These are phyloP conservation scores for Albifimbria verrucaria DNA, from an alignment of 2,329 filamentous ascomycete genomes.

Conservation along the genomic window DNA sequence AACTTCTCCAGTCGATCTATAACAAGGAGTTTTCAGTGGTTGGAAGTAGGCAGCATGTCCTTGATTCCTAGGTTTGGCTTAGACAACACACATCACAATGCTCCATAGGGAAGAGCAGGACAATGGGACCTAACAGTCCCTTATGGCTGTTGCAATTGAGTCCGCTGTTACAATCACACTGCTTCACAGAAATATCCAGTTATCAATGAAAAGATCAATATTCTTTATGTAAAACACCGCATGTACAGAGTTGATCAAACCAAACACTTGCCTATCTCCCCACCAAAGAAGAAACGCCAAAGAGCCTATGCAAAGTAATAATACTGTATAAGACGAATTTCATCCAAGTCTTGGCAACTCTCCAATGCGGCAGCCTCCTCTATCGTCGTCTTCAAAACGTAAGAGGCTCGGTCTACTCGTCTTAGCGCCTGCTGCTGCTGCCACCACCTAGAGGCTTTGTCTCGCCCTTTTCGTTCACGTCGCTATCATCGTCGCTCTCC, in stretches of 20 bases:
- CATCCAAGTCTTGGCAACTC: background rate
- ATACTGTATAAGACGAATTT: background rate
- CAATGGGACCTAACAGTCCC: no score
- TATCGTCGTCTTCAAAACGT: no score
- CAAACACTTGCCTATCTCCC: background rate
- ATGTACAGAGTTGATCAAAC: background rate
- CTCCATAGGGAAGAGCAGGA: no score
- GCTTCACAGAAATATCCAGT: background rate
- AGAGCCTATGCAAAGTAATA: background rate
- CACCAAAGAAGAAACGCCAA: background rate
- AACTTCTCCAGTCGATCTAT: no score
- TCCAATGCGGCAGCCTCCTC: background rate
- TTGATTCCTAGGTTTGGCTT: no score
- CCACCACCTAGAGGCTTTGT: constrained; percentile 18
- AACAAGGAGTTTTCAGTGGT: no score
- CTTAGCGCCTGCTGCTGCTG: constrained; percentile 3
- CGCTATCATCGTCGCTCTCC: constrained; percentile 38
- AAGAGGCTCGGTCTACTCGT: no score
- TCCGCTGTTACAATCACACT: no score
- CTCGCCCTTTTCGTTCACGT: constrained; percentile 23
- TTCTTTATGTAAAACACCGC: background rate
- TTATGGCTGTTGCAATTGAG: no score
- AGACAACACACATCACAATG: no score
- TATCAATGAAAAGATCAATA: background rate
- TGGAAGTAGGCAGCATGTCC: no score